Base-by-base conservation (phyloP, 345 rosid genomes). In the Mangifera indica region DNA sequence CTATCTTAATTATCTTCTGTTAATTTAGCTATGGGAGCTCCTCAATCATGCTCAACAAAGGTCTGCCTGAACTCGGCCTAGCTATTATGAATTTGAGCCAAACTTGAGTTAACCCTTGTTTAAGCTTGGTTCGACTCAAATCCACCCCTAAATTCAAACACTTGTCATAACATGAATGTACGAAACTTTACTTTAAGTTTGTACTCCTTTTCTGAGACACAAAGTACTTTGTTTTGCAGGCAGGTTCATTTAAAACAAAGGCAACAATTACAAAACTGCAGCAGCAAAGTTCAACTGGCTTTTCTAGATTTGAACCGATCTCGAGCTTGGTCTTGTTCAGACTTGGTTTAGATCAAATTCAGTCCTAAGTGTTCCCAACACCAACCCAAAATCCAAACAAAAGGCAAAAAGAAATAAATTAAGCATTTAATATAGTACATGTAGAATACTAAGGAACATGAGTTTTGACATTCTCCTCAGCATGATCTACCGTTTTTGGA, bases 191-290 rank as follows among this genome's bases (percentile, higher is more conserved):
- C 62, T 13, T 10, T 26, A n/a, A 13, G 26, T 55, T n/a, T n/a
- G n/a, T n/a, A n/a, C n/a, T 20, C 21, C 8, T 63, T 64, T 51
- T 40, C 77, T 64, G 53, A 60, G 22, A 71, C 64, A 21, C 26
- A 58, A 24, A 32, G 32, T 44, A 14, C 51, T n/a, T 37, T 21
- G 25, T 55, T 88, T 92, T 72, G 76, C 87, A 73, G 92, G 90
- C 87, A 83, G 54, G 71, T 92, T 94, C 79, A 86, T 74, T 26
- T 90, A 86, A 92, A 37, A 37, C 9, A 37, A 37, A 37, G 8
- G 51, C n/a, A 60, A 56, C 20, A 51, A 20, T 26, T 13, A 55
- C 26, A 7, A 11, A 14, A 60, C 24, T 20, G 48, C 25, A 11
- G 65, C 46, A 20, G 65, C 57, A 11, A 42, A 26, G 12, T 10